phyloP scores from a whole-genome alignment of 257 asterid species.

The Buddleja alternifolia region DNA sequence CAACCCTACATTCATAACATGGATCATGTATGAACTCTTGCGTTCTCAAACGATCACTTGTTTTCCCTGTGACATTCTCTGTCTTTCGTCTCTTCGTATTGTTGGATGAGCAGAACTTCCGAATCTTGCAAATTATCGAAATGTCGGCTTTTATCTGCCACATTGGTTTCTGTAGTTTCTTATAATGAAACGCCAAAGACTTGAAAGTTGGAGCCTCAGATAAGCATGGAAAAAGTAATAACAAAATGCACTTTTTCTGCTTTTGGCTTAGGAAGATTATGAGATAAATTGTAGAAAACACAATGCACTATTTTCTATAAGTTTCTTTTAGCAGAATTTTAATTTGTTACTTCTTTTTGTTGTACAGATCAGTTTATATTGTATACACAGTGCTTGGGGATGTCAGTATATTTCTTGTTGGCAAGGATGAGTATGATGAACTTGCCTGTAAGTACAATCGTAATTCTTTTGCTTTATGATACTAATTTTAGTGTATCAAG shows the following conservation, averaged over 20 bases:
- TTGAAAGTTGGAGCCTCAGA: background rate
- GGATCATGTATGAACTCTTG: background rate
- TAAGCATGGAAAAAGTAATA: background rate
- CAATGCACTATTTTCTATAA: too few species aligned
- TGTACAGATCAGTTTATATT: slow-evolving; percentile 80
- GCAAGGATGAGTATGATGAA: slow-evolving; percentile 97
- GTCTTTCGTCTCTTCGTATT: background rate
- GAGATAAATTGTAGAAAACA: background rate
- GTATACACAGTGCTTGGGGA: slow-evolving; percentile 94
- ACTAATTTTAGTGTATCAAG: too few species aligned
- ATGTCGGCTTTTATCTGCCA: background rate
- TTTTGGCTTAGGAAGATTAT: background rate
- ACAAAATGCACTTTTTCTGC: background rate
- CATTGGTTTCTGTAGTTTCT: background rate
- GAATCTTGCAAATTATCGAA: background rate
- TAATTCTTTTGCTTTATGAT: background rate
- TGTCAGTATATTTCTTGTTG: slow-evolving; percentile 86
- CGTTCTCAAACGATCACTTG: too few species aligned
- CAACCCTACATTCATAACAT: background rate
- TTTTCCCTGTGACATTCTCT: too few species aligned
- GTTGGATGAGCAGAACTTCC: background rate
- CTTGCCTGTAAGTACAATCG: slow-evolving; percentile 72
- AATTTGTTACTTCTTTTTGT: background rate
- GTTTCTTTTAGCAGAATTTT: too few species aligned
- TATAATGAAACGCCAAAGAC: background rate